Evolutionary conservation across 192 early-diverging fungal genomes (phyloP).

Genomic region (Coemansia sp.): DNA sequence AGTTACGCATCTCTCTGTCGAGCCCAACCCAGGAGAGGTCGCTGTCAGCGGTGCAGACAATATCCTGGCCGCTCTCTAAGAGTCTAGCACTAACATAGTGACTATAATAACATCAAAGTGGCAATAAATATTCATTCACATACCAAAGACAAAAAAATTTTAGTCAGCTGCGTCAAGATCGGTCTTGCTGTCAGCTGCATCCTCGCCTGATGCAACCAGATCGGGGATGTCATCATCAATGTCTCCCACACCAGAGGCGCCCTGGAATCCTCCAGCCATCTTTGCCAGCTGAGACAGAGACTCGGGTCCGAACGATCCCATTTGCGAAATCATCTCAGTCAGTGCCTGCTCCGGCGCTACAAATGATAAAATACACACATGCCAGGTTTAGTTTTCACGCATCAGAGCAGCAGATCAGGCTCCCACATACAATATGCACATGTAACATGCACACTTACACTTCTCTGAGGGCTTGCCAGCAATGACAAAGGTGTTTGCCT

Average conservation of each 20-base stretch:
- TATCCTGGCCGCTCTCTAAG: constrained; percentile 61
- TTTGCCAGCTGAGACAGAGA: constrained; percentile 85
- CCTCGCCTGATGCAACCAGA: constrained; percentile 78
- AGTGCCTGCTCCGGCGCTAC: constrained; percentile 46
- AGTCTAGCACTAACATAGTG: not conserved
- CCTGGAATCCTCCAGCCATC: constrained; percentile 85
- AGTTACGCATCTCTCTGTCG: constrained; percentile 70
- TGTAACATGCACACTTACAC: constrained; percentile 24
- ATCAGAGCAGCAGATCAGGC: not conserved
- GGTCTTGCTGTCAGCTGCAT: constrained; percentile 57
- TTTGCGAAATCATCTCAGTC: constrained; percentile 48
- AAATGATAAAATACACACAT: not conserved
- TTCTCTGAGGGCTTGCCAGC: constrained; percentile 74
- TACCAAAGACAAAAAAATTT: not conserved
- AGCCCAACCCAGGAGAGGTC: constrained; percentile 57
- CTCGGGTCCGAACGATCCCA: constrained; percentile 81
- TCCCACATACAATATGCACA: not conserved
- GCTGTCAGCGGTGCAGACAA: constrained; percentile 59
- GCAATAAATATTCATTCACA: not conserved
- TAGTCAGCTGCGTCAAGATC: constrained; percentile 54
- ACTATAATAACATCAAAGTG: not conserved
- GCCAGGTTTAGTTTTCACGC: not conserved
- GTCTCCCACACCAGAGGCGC: constrained; percentile 58
- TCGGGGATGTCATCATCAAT: constrained; percentile 96
- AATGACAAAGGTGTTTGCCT: constrained; percentile 96